Base-by-base conservation (phyloP, 306 rosid species). In the Macrotyloma uniflorum region DNA sequence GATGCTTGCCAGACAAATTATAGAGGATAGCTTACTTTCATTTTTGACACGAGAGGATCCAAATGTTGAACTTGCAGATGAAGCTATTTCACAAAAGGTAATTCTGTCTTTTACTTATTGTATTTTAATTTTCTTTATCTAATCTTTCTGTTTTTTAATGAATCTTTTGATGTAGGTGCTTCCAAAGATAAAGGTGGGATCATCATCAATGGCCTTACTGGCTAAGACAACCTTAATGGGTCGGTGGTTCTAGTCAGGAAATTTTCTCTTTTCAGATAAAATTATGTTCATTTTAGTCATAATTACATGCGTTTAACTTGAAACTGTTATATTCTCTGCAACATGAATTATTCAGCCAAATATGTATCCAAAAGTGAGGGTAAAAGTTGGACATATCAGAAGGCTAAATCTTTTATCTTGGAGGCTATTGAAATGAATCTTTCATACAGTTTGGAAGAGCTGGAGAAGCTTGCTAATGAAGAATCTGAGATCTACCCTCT, bases 1-100 rank as follows among this genome's bases (percentile, higher is more conserved):
- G 98, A 95, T 95, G 97, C 98, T 89, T 77, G 98, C 97, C 22
- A 95, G 87, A 89, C 97, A 91, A 84, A 89, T 91, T 72, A 82
- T 95, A 80, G 98, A 91, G 89, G 98, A 89, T 75, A 91, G 87
- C 77, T 63, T 92, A 83, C 88, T 91, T 87, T 81, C 93, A 20
- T 85, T 89, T 85, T 86, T 95, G 79, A 86, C 93, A 26, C 83
- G 40, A 50, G 98, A 91, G 83, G 87, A 83, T 80, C 91, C 96
- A 72, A 84, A 88, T 71, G 26, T 73, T 83, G 93, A 90, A 80
- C 71, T 80, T 78, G 91, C 87, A 26, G 86, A 81, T 59, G 95
- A 87, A 83, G 73, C 82, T 65, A 72, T 87, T 85, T 81, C 91
- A 78, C 88, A 80, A 63, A 92, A 90, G 97, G 98, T 95, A 70